phyloP scores from a whole-genome alignment of 345 rosid species.

The Microthlaspi erraticum region DNA sequence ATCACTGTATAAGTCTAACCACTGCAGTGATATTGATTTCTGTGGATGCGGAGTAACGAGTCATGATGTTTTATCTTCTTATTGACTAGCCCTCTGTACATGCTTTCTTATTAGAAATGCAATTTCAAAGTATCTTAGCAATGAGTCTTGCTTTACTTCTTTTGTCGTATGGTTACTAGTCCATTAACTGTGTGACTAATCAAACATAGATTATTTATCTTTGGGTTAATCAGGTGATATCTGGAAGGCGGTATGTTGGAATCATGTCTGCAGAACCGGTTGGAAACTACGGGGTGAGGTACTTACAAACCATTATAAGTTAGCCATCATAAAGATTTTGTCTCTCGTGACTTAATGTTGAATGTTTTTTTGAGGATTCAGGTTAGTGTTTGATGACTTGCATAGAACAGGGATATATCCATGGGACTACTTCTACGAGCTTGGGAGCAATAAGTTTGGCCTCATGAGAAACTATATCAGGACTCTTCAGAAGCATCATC shows the following conservation, averaged over 20 bases:
- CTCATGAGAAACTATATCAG: conserved; percentile 81
- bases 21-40: neutral
- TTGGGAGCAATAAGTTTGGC: conserved; percentile 81
- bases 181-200: neutral
- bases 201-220: neutral
- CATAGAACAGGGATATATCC: conserved; percentile 95
- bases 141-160: neutral
- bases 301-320: conserved; percentile 26
- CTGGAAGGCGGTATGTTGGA: conserved; percentile 87
- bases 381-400: conserved; percentile 90
- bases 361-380: conserved; percentile 41
- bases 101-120: conserved; percentile 4
- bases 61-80: neutral
- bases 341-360: neutral
- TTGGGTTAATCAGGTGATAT: conserved; percentile 67
- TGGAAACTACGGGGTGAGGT: conserved; percentile 98
- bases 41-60: neutral
- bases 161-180: neutral
- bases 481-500: conserved; percentile 77
- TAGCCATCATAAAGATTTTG: conserved; percentile 10
- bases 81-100: neutral
- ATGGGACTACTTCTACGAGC: conserved; percentile 83
- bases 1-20: neutral
- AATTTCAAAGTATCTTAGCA: neutral
- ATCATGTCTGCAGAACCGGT: conserved; percentile 94